Conservation (phyloP, 2,329 filamentous ascomycete genomes). For the Apiospora marii region DNA sequence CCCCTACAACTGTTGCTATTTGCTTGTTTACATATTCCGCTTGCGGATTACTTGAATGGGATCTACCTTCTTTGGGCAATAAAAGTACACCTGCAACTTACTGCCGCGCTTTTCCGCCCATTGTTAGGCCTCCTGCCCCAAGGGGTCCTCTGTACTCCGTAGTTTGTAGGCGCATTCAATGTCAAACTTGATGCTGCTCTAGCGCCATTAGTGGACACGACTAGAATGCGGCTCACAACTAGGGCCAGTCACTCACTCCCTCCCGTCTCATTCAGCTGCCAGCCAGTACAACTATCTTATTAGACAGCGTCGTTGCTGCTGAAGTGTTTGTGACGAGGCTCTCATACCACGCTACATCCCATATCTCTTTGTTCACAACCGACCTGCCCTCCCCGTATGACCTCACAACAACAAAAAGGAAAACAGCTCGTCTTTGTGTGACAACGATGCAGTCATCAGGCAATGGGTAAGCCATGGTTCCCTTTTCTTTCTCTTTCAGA, state of each 20-base stretch:
- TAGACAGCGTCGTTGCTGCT: not conserved
- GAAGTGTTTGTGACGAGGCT: not conserved
- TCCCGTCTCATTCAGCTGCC: not conserved
- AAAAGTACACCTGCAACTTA: not conserved
- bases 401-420: constrained; percentile 9
- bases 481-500: constrained; percentile 3
- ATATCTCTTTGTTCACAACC: constrained; percentile 1
- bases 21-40: not conserved
- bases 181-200: not conserved
- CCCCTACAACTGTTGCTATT: not conserved
- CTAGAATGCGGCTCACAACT: not conserved
- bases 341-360: not conserved
- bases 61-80: not conserved
- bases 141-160: not conserved
- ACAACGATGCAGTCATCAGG: not conserved
- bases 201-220: not conserved
- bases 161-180: not conserved
- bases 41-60: not conserved
- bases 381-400: not conserved
- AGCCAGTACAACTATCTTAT: not conserved
- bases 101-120: constrained; percentile 1
- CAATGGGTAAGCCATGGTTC: constrained; percentile 12
- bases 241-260: not conserved
- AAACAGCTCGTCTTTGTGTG: not conserved
- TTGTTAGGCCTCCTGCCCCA: not conserved